Evolutionary conservation across 2,329 filamentous ascomycete species (phyloP), one percentile per base, ranked within the genome.

Genomic region (Orbilia ellipsospora): DNA sequence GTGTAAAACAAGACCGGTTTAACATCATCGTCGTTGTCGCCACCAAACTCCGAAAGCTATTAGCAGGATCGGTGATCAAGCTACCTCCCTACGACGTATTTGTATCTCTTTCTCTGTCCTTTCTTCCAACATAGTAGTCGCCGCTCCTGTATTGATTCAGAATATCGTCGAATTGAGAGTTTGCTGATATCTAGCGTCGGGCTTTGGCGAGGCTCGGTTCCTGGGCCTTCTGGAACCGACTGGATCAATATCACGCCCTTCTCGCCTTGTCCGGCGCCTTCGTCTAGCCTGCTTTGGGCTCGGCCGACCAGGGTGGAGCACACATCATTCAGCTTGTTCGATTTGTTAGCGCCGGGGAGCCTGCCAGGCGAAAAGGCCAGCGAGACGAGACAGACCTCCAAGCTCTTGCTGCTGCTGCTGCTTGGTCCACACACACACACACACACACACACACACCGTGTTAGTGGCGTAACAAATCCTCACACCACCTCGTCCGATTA

Each of bases 331-430:
- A 15, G 13, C 44, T 48, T 18, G 15, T 20, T 20, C 57, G n/a
- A 28, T 55, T 36, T 13, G 52, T 18, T 55, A 55, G 54, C 26
- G 54, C 54, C 55, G 55, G 65, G 55, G 48, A 42, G 60, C 51
- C 57, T 23, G 40, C 50, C 62, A 59, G 70, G 63, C 70, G 70
- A 74, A 74, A 74, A 74, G 70, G 70, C 57, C 70, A 74, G 70
- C 63, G 62, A 74, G 62, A 67, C 62, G 55, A 55, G 54, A 68
- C 23, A 23, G 23, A 23, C 23, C 23, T 4, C 42, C 12, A 15
- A 48, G 13, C n/a, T 18, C 48, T 52, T 23, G 20, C 36, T 48
- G 23, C 23, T 18, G 44, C 13, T 48, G 44, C 13, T 45, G 55
- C 16, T 15, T 23, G 23, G 23, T 23, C 23, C n/a, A 28, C 52